These are phyloP conservation scores for Prorocentrum cordatum DNA, from an alignment of 169 alveolate species.

Conservation along the genomic window DNA sequence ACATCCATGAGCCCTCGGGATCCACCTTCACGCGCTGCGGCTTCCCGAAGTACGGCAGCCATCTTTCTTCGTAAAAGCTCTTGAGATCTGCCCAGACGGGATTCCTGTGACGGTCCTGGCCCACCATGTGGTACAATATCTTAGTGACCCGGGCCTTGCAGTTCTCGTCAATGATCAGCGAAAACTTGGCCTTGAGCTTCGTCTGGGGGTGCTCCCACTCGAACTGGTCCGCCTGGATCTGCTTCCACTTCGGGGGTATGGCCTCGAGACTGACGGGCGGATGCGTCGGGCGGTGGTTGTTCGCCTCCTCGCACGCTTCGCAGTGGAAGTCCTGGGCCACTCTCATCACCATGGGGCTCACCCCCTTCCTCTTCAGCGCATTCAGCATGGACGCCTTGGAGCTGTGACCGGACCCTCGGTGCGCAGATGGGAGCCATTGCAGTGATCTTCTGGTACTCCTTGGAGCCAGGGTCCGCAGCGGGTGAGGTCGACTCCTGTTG, in stretches of 20 bases:
- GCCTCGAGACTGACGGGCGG: neutral
- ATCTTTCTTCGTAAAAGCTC: neutral
- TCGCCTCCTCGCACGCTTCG: neutral
- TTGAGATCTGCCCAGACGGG: neutral
- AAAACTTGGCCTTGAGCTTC: neutral
- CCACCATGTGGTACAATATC: too few species aligned
- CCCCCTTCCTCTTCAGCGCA: too few species aligned
- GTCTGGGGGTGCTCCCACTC: neutral
- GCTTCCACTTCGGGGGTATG: neutral
- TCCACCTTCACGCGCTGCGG: neutral
- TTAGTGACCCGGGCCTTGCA: neutral
- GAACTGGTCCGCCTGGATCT: neutral
- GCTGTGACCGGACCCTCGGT: too few species aligned
- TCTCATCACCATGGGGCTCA: neutral
- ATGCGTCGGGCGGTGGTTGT: neutral
- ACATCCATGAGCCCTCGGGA: neutral
- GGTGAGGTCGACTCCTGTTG: too few species aligned
- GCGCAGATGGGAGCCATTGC: too few species aligned
- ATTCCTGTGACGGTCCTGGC: neutral
- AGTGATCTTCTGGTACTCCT: too few species aligned
- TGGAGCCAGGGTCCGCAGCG: too few species aligned
- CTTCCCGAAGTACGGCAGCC: conserved; percentile 1
- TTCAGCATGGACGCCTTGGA: too few species aligned
- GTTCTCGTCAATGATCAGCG: neutral
- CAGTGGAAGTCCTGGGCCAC: neutral